Conservation (phyloP, 768 basidiomycete species). For the Agrocybe praecox region DNA sequence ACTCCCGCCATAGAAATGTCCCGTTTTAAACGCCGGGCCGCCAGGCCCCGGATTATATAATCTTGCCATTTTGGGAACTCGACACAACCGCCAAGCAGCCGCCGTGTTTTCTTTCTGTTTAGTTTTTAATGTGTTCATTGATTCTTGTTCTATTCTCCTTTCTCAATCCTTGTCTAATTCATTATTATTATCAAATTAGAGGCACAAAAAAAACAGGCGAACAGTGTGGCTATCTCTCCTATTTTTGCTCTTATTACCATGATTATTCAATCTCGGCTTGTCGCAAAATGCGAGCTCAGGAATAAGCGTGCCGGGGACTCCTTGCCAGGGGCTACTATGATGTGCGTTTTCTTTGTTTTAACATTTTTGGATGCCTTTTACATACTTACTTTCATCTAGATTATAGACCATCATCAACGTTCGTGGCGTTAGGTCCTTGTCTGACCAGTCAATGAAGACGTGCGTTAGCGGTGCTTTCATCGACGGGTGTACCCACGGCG, state of each 20-base stretch:
- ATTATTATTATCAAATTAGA: too few relatives aligned
- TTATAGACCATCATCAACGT: slow-evolving; percentile 76
- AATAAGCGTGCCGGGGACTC: slow-evolving; percentile 90
- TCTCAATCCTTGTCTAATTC: too few relatives aligned
- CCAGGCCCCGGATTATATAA: too few relatives aligned
- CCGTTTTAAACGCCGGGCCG: too few relatives aligned
- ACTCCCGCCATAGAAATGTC: too few relatives aligned
- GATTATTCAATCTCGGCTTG: slow-evolving; percentile 72
- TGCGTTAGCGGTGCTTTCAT: slow-evolving; percentile 86
- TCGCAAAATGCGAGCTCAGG: slow-evolving; percentile 68
- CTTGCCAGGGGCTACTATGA: slow-evolving; percentile 89
- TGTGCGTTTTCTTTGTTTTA: slow-evolving; percentile 39
- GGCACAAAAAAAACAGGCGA: too few relatives aligned
- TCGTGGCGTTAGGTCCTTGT: slow-evolving; percentile 86
- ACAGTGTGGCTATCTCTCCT: slow-evolving; percentile 86
- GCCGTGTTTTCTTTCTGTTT: too few relatives aligned
- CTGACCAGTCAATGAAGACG: slow-evolving; percentile 59
- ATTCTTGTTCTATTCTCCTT: too few relatives aligned
- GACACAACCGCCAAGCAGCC: too few relatives aligned
- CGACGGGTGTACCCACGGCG: slow-evolving; percentile 82
- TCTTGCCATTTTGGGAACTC: too few relatives aligned
- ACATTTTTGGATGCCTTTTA: neutral
- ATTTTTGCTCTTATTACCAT: slow-evolving; percentile 79
- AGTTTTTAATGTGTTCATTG: too few relatives aligned
- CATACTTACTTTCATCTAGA: slow-evolving; percentile 3